A percentile compares a stretch with the other conserved stretches of the same genome.
Conservation (phyloP, 345 rosid genomes). For the Fremontodendron californicum region DNA sequence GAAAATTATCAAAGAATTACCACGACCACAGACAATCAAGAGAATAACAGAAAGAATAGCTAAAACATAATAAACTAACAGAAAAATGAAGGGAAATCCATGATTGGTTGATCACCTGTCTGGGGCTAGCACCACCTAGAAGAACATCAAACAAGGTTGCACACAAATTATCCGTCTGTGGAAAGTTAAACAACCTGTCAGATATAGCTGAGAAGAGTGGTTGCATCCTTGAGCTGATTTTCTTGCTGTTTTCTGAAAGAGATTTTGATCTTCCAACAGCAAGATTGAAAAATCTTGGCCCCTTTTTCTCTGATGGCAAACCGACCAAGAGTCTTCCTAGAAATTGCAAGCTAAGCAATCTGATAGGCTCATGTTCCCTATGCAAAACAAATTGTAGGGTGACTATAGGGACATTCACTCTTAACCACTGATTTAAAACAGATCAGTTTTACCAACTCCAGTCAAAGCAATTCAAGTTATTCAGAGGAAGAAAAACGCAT, state of each 20-base stretch:
- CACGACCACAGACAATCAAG: neutral
- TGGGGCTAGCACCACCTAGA: slow-evolving; percentile 99
- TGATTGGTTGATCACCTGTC: slow-evolving; percentile 59
- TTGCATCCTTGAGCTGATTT: slow-evolving; percentile 50
- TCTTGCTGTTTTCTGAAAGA: slow-evolving; percentile 57
- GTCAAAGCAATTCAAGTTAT: neutral
- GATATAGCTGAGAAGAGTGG: slow-evolving; percentile 70
- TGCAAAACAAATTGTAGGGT: slow-evolving; percentile 6
- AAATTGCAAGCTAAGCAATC: slow-evolving; percentile 92
- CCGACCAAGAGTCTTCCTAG: slow-evolving; percentile 89
- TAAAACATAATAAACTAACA: slow-evolving; percentile 4
- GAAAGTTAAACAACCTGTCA: slow-evolving; percentile 75
- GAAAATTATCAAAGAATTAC: neutral
- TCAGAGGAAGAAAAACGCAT: neutral
- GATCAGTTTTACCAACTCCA: neutral
- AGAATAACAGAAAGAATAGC: neutral
- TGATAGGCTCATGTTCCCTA: slow-evolving; percentile 88
- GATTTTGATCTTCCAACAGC: slow-evolving; percentile 71
- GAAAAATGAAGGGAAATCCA: neutral
- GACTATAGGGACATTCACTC: neutral
- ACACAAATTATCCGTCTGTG: slow-evolving; percentile 78
- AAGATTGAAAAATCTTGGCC: slow-evolving; percentile 73
- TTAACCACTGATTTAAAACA: slow-evolving; percentile 8
- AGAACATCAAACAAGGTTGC: slow-evolving; percentile 93
- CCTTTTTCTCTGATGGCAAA: slow-evolving; percentile 82